Evolutionary conservation across 192 early-diverging fungal genomes (phyloP).

Genomic region (Dissophora ornata): DNA sequence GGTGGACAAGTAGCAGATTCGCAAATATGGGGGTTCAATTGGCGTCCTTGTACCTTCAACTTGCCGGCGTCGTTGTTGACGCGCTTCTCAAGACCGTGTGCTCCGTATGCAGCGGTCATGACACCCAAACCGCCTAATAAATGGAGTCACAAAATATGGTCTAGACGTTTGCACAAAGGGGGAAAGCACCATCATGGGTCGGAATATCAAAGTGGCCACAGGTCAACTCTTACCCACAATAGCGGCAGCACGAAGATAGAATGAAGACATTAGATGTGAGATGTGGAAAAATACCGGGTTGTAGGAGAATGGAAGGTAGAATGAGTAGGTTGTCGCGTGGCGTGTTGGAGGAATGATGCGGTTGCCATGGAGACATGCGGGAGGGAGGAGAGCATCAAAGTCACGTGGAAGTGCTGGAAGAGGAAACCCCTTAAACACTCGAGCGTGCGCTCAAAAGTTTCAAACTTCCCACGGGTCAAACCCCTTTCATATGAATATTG

Average conservation of each 20-base stretch:
- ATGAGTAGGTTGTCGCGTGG: not conserved
- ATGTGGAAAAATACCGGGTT: too few relatives aligned
- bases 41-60: conserved; percentile 24
- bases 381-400: not conserved
- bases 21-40: too few relatives aligned
- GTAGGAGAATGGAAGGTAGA: not conserved
- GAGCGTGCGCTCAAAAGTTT: too few relatives aligned
- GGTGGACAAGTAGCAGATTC: too few relatives aligned
- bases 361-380: too few relatives aligned
- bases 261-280: conserved; percentile 35
- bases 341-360: too few relatives aligned
- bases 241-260: conserved; percentile 44
- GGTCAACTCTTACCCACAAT: conserved; percentile 33
- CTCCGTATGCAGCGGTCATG: conserved; percentile 38
- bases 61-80: conserved; percentile 43
- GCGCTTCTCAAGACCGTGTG: conserved; percentile 48
- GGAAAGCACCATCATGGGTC: too few relatives aligned
- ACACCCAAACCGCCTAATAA: conserved; percentile 49
- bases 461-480: conserved; percentile 1
- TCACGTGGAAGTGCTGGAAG: too few relatives aligned
- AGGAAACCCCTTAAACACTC: not conserved
- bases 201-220: too few relatives aligned
- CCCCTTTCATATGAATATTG: too few relatives aligned
- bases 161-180: not conserved
- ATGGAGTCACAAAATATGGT: too few relatives aligned